phyloP scores from a whole-genome alignment of 2,329 filamentous ascomycete species.

The Penicillium sclerotigenum region DNA sequence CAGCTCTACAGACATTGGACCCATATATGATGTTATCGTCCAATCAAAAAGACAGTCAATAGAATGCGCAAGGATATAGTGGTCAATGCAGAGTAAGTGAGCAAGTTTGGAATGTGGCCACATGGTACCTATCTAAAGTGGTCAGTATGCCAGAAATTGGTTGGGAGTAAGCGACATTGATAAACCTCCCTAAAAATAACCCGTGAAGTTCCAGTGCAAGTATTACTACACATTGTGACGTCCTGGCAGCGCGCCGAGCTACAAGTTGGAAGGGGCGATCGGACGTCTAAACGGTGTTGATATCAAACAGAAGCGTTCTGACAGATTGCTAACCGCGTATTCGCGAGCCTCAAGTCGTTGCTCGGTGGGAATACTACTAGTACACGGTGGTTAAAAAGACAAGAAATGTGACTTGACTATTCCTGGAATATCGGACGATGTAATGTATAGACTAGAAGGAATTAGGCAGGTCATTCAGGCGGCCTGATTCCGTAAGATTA shows the following conservation, averaged over 20 bases:
- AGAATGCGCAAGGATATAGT: slow-evolving; percentile 55
- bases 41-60: slow-evolving; percentile 55
- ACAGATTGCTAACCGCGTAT: slow-evolving; percentile 57
- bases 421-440: slow-evolving; percentile 38
- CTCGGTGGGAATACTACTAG: slow-evolving; percentile 58
- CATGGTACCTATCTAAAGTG: slow-evolving; percentile 50
- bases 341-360: slow-evolving; percentile 57
- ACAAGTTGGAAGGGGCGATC: slow-evolving; percentile 57
- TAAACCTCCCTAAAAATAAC: slow-evolving; percentile 49
- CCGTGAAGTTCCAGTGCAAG: slow-evolving; percentile 58
- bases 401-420: slow-evolving; percentile 49
- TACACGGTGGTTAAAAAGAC: slow-evolving; percentile 55
- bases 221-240: slow-evolving; percentile 55
- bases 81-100: slow-evolving; percentile 55
- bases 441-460: slow-evolving; percentile 41
- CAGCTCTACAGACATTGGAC: slow-evolving; percentile 65
- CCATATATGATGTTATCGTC: slow-evolving; percentile 62
- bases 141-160: slow-evolving; percentile 54
- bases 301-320: slow-evolving; percentile 53
- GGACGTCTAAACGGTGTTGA: slow-evolving; percentile 57
- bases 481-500: slow-evolving; percentile 4
- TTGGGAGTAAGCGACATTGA: slow-evolving; percentile 45
- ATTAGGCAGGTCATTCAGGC: slow-evolving; percentile 27
- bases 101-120: slow-evolving; percentile 58
- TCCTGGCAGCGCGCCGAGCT: slow-evolving; percentile 57